These are phyloP conservation scores for Pezicula neosporulosa DNA, from an alignment of 2,329 filamentous ascomycete species.

Conservation along the genomic window DNA sequence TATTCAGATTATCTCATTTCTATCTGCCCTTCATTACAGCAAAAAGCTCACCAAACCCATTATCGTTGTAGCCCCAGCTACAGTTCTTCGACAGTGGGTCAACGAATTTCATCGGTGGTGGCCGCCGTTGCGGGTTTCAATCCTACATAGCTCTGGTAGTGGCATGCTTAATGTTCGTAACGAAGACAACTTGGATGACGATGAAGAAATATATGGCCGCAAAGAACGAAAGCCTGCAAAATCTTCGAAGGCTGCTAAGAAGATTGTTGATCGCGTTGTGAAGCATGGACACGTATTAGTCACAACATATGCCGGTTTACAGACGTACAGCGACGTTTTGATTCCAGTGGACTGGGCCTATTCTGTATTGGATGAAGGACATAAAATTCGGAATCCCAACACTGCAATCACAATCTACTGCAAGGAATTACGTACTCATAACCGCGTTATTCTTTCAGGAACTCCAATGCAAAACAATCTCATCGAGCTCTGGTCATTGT, in stretches of 20 bases:
- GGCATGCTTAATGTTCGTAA: slow-evolving; percentile 83
- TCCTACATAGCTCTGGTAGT: slow-evolving; percentile 91
- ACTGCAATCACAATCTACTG: slow-evolving; percentile 92
- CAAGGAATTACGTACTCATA: slow-evolving; percentile 87
- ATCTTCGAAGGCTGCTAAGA: slow-evolving; percentile 67
- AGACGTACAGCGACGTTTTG: slow-evolving; percentile 81
- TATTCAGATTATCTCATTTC: slow-evolving; percentile 60
- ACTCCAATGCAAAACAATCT: slow-evolving; percentile 98
- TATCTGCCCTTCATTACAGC: slow-evolving; percentile 91
- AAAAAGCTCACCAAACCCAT: slow-evolving; percentile 79
- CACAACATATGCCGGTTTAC: slow-evolving; percentile 93
- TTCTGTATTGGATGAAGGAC: slow-evolving; percentile 91
- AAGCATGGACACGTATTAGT: slow-evolving; percentile 88
- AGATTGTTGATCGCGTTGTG: slow-evolving; percentile 78
- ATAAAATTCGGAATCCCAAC: slow-evolving; percentile 97
- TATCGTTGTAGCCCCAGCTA: slow-evolving; percentile 90
- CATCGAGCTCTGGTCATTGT: slow-evolving; percentile 91
- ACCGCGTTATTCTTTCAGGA: slow-evolving; percentile 89
- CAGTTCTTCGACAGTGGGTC: slow-evolving; percentile 95
- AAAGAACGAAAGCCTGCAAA: slow-evolving; percentile 42
- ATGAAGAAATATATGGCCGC: slow-evolving; percentile 45
- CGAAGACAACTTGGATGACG: slow-evolving; percentile 57
- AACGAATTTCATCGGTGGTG: slow-evolving; percentile 99
- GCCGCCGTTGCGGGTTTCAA: slow-evolving; percentile 96
- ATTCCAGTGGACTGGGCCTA: slow-evolving; percentile 88